phyloP scores from a whole-genome alignment of 1,284 basidiomycete species.

The Entoloma clypeatum region DNA sequence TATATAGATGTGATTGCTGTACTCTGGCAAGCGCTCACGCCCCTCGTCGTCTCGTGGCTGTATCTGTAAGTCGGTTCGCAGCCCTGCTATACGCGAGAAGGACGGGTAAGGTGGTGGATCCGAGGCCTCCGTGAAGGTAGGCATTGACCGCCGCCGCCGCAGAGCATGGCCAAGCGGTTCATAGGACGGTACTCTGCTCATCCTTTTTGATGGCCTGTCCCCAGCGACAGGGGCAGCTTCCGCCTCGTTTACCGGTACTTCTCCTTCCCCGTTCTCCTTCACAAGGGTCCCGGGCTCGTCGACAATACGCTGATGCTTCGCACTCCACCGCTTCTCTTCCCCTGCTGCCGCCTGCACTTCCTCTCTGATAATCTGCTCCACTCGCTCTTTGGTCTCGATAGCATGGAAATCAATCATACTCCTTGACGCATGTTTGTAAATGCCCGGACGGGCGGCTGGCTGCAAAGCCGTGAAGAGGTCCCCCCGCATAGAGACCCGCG shows the following conservation, averaged over 20 bases:
- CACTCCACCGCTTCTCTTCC: conserved; percentile 22
- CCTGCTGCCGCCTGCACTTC: conserved; percentile 28
- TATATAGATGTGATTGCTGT: conserved; percentile 84
- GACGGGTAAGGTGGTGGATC: conserved; percentile 51
- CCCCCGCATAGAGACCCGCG: conserved; percentile 6
- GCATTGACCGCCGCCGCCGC: conserved; percentile 54
- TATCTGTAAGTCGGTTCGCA: conserved; percentile 17
- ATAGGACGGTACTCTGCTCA: conserved; percentile 30
- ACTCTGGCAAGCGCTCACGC: conserved; percentile 74
- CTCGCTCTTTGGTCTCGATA: conserved; percentile 29
- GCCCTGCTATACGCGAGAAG: conserved; percentile 28
- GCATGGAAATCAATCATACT: conserved; percentile 43
- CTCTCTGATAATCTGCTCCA: conserved; percentile 29
- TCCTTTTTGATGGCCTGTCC: conserved; percentile 18
- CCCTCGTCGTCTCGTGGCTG: conserved; percentile 61
- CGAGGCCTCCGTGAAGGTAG: conserved; percentile 44
- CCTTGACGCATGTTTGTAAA: conserved; percentile 62
- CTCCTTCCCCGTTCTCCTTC: conserved; percentile 1
- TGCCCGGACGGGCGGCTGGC: conserved; percentile 35
- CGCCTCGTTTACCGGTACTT: background rate
- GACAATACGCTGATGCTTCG: background rate
- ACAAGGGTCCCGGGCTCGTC: background rate
- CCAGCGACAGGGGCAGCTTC: conserved; percentile 1
- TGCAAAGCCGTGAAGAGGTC: background rate
- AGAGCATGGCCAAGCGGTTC: conserved; percentile 30